A percentile compares a stretch with the other conserved stretches of the same genome.
Conservation (phyloP, 192 early-diverging fungal genomes). For the Spizellomyces sp. region DNA sequence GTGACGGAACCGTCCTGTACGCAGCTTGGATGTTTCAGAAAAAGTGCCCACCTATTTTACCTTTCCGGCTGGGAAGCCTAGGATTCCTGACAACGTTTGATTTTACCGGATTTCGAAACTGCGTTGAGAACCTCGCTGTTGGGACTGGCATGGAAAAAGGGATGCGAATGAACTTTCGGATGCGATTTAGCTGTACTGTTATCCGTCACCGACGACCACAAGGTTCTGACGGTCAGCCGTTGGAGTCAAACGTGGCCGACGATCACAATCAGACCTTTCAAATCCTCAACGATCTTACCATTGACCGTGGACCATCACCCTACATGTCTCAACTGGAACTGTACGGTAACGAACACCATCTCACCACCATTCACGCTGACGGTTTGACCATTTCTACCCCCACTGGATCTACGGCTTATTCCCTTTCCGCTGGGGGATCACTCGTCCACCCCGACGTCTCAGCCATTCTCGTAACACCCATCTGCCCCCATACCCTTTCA, state of each 20-base stretch:
- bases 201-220: constrained; percentile 41
- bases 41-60: constrained; percentile 81
- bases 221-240: constrained; percentile 46
- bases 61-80: constrained; percentile 89
- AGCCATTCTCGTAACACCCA: constrained; percentile 71
- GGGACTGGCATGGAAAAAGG: constrained; percentile 42
- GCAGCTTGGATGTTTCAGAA: constrained; percentile 85
- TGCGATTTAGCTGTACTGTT: constrained; percentile 90
- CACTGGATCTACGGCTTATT: constrained; percentile 70
- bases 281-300: constrained; percentile 92
- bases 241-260: not conserved
- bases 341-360: constrained; percentile 86
- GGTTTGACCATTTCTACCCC: constrained; percentile 92
- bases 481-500: constrained; percentile 58
- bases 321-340: constrained; percentile 82
- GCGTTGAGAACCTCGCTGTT: constrained; percentile 57
- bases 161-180: constrained; percentile 85
- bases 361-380: constrained; percentile 95
- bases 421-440: constrained; percentile 90
- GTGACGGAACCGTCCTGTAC: constrained; percentile 95
- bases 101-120: constrained; percentile 58
- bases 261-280: constrained; percentile 61
- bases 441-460: constrained; percentile 96
- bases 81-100: constrained; percentile 90
- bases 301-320: constrained; percentile 90